Base-by-base conservation (phyloP, 805 yeast genomes). In the Candida verbasci region DNA sequence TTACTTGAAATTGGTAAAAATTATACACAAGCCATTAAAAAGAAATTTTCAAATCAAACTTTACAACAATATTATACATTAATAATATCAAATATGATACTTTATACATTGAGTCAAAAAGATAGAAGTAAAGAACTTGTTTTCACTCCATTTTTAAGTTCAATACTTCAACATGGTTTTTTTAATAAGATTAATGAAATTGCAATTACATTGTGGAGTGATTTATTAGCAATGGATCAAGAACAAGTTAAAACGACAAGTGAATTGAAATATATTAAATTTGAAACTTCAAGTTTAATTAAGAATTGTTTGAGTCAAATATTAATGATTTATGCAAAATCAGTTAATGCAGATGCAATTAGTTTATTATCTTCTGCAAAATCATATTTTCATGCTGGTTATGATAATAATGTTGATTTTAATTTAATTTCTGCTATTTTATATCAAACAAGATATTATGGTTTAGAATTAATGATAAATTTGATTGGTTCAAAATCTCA, bases 131-230 rank as follows among this genome's bases (percentile, higher is more conserved):
- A 47, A 32, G 55, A 52, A 14, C 10, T 39, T 2, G 35, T 68
- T 4, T 66, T 63, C 24, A 64, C 74, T 0, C 48, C 74, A 0
- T 53, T 75, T 42, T 55, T 62, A 2, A 62, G 78, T 17, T 51
- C 71, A n/a, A 67, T 80, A 30, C 58, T 78, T 38, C 80, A 79
- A 47, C 50, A 60, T 28, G 74, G 72, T 7, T 79, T 80, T 3
- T 70, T 69, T 38, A 48, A 55, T 3, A 47, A 44, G 4, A 48
- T 70, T 30, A 56, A 55, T 27, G 53, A 59, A 3, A 42, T 26
- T 46, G 58, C 46, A 30, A 21, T 22, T 10, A 9, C 20, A 9
- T 43, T 37, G 28, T 68, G 47, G 55, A 41, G 21, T 12, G 40
- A 15, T 37, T 47, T 43, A 28, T 49, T 40, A 9, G 33, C 18